A percentile compares a stretch with the other conserved stretches of the same genome.
Evolutionary conservation across 2,329 filamentous ascomycete species (phyloP).

Genomic region (Clarireedia paspali): DNA sequence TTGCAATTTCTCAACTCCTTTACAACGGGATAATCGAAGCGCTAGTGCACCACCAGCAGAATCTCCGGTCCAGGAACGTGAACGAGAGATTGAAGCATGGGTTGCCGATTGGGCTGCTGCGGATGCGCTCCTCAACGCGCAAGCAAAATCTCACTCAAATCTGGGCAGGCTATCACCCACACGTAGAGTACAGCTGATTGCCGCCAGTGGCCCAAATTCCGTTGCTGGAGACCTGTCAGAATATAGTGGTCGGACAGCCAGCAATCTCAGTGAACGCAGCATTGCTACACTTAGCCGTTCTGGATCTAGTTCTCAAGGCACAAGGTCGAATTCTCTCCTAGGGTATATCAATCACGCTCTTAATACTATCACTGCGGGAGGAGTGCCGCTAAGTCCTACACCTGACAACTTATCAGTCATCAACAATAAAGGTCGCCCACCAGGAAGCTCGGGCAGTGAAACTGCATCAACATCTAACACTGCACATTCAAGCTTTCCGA

Average conservation of each 20-base stretch:
- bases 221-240: constrained; percentile 19
- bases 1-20: constrained; percentile 6
- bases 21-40: constrained; percentile 9
- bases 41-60: constrained; percentile 18
- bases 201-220: constrained; percentile 19
- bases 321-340: constrained; percentile 25
- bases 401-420: constrained; percentile 14
- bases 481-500: constrained; percentile 24
- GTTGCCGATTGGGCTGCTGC: constrained; percentile 31
- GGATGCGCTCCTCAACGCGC: constrained; percentile 26
- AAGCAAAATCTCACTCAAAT: constrained; percentile 23
- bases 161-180: constrained; percentile 27
- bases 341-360: constrained; percentile 24
- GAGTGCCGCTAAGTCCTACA: constrained; percentile 14
- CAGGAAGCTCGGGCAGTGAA: constrained; percentile 21
- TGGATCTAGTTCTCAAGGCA: constrained; percentile 23
- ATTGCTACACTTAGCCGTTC: constrained; percentile 21
- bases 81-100: constrained; percentile 30
- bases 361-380: constrained; percentile 22
- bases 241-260: constrained; percentile 27
- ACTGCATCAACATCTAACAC: constrained; percentile 23
- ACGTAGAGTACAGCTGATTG: constrained; percentile 24
- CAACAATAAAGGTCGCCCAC: constrained; percentile 8
- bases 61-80: constrained; percentile 22
- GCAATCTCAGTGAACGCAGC: constrained; percentile 29